A percentile compares a stretch with the other conserved stretches of the same genome.
phyloP scores from a whole-genome alignment of 2,329 filamentous ascomycete genomes.

The Colletotrichum cereale region DNA sequence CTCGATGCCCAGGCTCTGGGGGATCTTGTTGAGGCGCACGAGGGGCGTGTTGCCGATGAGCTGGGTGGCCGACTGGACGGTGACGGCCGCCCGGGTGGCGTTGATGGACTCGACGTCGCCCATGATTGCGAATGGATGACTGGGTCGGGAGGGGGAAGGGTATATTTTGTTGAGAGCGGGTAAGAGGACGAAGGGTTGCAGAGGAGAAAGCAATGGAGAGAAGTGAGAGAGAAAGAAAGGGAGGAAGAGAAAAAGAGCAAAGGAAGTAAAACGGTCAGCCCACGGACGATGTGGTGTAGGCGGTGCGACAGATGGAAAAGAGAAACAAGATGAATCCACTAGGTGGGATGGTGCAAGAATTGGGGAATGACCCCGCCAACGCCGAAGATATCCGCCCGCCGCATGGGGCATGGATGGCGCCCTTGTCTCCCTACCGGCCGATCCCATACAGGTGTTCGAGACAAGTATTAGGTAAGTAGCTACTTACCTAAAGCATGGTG shows the following conservation, averaged over 20 bases:
- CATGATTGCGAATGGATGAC: slow-evolving; percentile 31
- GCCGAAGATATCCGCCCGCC: slow-evolving; percentile 40
- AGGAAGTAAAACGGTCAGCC: not conserved
- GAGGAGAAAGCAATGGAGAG: too few species aligned
- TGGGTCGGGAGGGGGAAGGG: not conserved
- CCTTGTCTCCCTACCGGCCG: not conserved
- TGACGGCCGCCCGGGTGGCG: slow-evolving; percentile 46
- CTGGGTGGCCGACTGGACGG: slow-evolving; percentile 77
- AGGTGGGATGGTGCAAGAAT: slow-evolving; percentile 38
- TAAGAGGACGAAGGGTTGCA: not conserved
- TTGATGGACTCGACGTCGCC: slow-evolving; percentile 40
- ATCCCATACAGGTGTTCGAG: not conserved
- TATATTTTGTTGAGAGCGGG: not conserved
- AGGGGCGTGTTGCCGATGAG: slow-evolving; percentile 98
- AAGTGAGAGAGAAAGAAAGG: not conserved
- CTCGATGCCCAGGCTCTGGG: slow-evolving; percentile 89
- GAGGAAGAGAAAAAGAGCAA: not conserved
- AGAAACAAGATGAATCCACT: slow-evolving; percentile 39
- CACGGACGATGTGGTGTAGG: slow-evolving; percentile 7
- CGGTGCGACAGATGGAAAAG: slow-evolving; percentile 9
- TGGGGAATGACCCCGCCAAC: slow-evolving; percentile 36
- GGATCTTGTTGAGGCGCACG: slow-evolving; percentile 92
- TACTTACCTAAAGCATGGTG: too few species aligned
- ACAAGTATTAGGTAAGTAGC: too few species aligned
- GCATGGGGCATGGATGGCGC: not conserved